Evolutionary conservation across 305 asterid genomes (phyloP).

Genomic region (Fraxinus paxiana): DNA sequence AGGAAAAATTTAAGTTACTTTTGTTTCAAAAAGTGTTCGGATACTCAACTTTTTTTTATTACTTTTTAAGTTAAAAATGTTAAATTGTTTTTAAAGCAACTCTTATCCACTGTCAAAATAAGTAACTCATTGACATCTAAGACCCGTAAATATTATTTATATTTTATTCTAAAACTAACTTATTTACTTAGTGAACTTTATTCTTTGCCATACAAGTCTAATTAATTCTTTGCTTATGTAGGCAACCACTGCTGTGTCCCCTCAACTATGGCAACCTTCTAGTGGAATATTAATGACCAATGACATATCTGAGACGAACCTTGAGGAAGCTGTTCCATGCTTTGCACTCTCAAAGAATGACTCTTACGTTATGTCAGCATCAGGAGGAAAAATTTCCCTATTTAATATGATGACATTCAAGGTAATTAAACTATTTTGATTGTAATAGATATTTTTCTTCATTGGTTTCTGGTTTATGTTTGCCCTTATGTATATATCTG

Average conservation of each 20-base stretch:
- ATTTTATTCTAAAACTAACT: not conserved
- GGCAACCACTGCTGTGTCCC: slow-evolving; percentile 41
- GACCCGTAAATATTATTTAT: not conserved
- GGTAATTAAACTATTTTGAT: slow-evolving; percentile 29
- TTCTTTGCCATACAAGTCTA: not conserved
- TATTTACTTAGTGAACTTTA: not conserved
- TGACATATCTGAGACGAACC: slow-evolving; percentile 44
- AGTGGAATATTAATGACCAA: slow-evolving; percentile 51
- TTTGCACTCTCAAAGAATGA: slow-evolving; percentile 57
- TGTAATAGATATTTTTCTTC: not conserved
- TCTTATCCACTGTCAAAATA: not conserved
- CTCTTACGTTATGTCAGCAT: slow-evolving; percentile 50
- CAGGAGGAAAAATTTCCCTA: slow-evolving; percentile 53
- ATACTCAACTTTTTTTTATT: not conserved
- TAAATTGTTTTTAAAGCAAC: not conserved
- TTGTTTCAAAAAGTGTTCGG: not conserved
- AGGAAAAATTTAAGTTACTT: not conserved
- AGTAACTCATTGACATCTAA: not conserved
- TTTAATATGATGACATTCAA: slow-evolving; percentile 48
- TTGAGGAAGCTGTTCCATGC: slow-evolving; percentile 54
- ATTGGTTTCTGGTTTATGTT: not conserved
- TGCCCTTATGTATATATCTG: not conserved
- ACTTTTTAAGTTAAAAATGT: not conserved
- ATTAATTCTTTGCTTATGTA: slow-evolving; percentile 4
- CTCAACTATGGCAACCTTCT: slow-evolving; percentile 56